Evolutionary conservation across 2,329 filamentous ascomycete genomes (phyloP), one percentile per base, ranked within the genome.

Genomic region (Macroventuria anomochaeta): DNA sequence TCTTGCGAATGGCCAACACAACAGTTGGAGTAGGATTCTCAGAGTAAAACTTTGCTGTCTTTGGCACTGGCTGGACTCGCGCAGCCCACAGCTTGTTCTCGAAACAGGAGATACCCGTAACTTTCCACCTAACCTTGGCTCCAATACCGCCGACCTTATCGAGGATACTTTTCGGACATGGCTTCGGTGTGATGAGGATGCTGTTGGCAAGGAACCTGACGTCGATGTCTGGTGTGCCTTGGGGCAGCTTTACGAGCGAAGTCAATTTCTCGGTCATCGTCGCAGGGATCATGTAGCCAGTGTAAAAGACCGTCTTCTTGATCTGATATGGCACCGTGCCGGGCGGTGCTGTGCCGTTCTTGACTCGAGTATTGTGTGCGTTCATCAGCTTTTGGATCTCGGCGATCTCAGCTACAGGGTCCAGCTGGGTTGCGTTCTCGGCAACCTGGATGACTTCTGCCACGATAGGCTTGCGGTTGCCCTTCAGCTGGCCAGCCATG

Each of bases 311-410:
- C 1, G 87, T 91, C 71, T 93, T 93, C 74, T 90, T 91, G 71
- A 99, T 91, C 63, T 85, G 82, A 55, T 95, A 77, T 1, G 77
- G 81, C 38, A 77, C 75, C 28, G 78, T 75, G 39, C 75, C 75
- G 8, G 72, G 70, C 1, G 80, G 79, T 33, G 78, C 79, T 8
- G 72, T 78, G 53, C 70, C 75, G 41, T 58, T 75, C 61, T 78
- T 76, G 33, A 88, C 76, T 20, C 83, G 77, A 3, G 78, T 76
- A 72, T 97, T 99, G 79, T 97, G 93, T 17, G 84, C 81, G 70
- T 96, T 93, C 76, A 97, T 88, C 80, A 97, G 88, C 62, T 88
- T 87, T 75, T 97, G 93, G 12, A 97, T 85, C 72, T 93, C 88
- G 13, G 89, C 87, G 29, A 93, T 84, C 76, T 97, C 93, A 15